Conservation (phyloP, 176 grass and related monocot species). For the Alloteropsis semialata region DNA sequence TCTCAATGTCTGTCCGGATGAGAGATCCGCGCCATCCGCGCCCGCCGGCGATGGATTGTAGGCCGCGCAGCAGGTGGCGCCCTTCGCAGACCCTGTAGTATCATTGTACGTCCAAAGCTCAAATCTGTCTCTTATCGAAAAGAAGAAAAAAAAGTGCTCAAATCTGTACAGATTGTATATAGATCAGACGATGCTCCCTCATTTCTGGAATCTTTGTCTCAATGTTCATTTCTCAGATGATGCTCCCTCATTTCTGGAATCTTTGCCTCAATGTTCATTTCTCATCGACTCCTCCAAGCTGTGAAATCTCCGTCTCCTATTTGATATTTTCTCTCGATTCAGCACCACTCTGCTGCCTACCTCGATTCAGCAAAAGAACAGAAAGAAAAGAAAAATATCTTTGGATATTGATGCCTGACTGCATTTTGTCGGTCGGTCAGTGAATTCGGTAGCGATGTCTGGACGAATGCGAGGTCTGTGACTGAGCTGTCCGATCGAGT, state of each 20-base stretch:
- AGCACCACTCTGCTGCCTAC: not conserved
- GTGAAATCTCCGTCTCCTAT: not conserved
- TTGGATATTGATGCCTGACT: not conserved
- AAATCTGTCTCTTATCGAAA: no score
- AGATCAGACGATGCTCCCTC: not conserved
- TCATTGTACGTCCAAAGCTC: not conserved
- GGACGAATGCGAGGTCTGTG: not conserved
- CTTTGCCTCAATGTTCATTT: not conserved
- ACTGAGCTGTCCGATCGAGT: not conserved
- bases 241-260: not conserved
- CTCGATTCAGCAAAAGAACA: not conserved
- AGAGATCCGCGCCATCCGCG: no score
- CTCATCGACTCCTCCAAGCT: no score
- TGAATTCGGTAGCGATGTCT: not conserved
- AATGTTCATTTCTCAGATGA: not conserved
- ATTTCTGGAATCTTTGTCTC: not conserved
- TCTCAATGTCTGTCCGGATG: not conserved
- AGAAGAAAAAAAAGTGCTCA: no score
- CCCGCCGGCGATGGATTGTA: not conserved
- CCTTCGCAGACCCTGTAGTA: not conserved
- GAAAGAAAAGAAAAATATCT: slow-evolving; percentile 2
- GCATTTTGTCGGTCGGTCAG: not conserved
- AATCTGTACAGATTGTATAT: not conserved
- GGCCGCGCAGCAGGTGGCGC: not conserved
- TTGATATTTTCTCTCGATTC: not conserved